Evolutionary conservation across 495 filamentous ascomycete genomes (phyloP), one percentile per base, ranked within the genome.

Genomic region (Daldinia caldariorum): DNA sequence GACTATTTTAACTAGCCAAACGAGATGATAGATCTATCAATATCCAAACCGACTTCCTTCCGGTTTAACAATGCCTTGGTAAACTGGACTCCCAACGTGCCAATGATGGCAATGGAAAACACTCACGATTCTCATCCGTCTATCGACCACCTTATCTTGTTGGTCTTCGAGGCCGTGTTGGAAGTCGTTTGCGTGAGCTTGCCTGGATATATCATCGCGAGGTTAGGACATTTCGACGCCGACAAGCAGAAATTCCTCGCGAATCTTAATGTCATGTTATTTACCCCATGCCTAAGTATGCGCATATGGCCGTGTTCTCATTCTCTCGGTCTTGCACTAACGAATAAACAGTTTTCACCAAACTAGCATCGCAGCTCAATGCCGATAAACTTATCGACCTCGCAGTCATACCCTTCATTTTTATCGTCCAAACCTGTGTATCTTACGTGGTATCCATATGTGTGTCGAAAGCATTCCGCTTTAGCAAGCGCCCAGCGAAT

Each of bases 261-360:
- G 39, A 97, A 99, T 73, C 83, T 99, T 62, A 99, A 99, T 76
- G 92, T 96, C 50, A 89, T 88, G 71, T 83, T 99, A 14, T 99
- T 99, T 77, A 99, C 95, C 43, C 95, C 95, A 60, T 98, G 96
- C 74, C 88, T 99, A 67, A 96, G 93, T 97, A 90, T 66, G 92
- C 53, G 29, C 29, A 70, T 34, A 34, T 43, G 29, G 1, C 14
- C 26, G 31, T 5, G 18, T 41, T 6, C n/a, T 41, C 41, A 7
- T 13, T 34, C 12, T 31, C 69, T 71, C 4, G 58, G 61, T 35
- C 60, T 60, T 38, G 10, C 18, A 54, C 49, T 56, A 54, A 66
- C 62, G 12, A 2, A 14, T 13, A 51, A 10, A 22, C 69, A 97
- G 94, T 99, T 77, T 99, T 98, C 83, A 97, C 92, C 31, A 99